These are phyloP conservation scores for Nakazawaea molendinolei DNA, from an alignment of 805 yeast species.

Conservation along the genomic window DNA sequence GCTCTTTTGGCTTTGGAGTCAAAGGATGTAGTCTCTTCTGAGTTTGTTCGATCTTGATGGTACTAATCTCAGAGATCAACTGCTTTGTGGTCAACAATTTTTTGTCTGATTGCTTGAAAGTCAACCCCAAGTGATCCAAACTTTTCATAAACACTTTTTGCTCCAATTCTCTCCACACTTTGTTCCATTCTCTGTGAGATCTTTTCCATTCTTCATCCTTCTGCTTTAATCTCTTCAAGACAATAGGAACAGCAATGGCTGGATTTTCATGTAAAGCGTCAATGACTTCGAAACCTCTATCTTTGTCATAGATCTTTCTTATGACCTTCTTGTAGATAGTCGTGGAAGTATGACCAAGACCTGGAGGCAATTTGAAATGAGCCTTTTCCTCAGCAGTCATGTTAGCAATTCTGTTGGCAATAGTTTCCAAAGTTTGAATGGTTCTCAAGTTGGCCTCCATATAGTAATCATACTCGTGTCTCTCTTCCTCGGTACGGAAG, in stretches of 20 bases:
- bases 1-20: conserved; percentile 79
- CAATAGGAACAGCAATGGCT: conserved; percentile 90
- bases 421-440: conserved; percentile 90
- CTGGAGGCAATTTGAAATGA: conserved; percentile 80
- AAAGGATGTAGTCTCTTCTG: conserved; percentile 81
- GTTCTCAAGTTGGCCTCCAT: conserved; percentile 94
- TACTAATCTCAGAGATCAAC: conserved; percentile 82
- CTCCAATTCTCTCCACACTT: conserved; percentile 97
- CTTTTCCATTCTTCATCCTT: conserved; percentile 99
- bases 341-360: conserved; percentile 84
- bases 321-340: conserved; percentile 93
- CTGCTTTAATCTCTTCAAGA: conserved; percentile 86
- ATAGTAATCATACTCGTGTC: conserved; percentile 93
- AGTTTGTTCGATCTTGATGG: conserved; percentile 87
- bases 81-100: conserved; percentile 86
- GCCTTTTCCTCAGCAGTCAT: conserved; percentile 91
- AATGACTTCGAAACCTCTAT: conserved; percentile 92
- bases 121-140: conserved; percentile 89
- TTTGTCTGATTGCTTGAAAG: conserved; percentile 95
- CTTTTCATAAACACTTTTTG: conserved; percentile 92
- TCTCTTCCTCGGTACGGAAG: conserved; percentile 93
- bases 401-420: conserved; percentile 86
- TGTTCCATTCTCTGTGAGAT: conserved; percentile 97
- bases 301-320: conserved; percentile 87
- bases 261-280: conserved; percentile 95